phyloP scores from a whole-genome alignment of 164 flowering plant species.

The Nymphaea thermarum region DNA sequence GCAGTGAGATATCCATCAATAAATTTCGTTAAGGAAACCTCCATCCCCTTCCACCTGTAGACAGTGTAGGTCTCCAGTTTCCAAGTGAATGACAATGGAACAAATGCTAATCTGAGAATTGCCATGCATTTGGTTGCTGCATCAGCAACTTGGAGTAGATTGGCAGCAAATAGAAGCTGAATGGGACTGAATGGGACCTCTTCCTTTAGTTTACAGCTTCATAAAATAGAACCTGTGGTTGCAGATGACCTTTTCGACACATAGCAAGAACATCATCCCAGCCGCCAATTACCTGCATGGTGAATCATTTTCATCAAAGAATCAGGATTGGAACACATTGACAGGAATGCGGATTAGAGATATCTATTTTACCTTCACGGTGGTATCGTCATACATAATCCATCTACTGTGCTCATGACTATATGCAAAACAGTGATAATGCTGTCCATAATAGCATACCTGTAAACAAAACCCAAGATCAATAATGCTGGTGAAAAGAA shows the following conservation, averaged over 20 bases:
- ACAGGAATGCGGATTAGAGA: background rate
- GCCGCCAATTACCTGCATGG: constrained; percentile 63
- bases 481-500: background rate
- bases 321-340: background rate
- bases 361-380: constrained; percentile 58
- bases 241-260: constrained; percentile 89
- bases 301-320: constrained; percentile 1
- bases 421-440: constrained; percentile 95
- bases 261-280: constrained; percentile 75
- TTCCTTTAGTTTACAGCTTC: constrained; percentile 32
- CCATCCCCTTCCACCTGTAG: background rate
- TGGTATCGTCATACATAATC: constrained; percentile 94
- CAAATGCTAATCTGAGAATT: background rate
- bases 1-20: background rate
- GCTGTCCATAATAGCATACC: constrained; percentile 99
- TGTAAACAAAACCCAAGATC: constrained; percentile 7
- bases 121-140: background rate
- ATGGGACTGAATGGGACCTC: background rate
- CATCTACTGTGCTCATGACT: constrained; percentile 58
- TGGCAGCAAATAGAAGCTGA: background rate
- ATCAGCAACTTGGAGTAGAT: background rate
- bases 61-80: background rate
- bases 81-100: background rate
- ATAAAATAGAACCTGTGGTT: constrained; percentile 94
- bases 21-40: background rate